A percentile compares a stretch with the other conserved stretches of the same genome.
Conservation (phyloP, 495 filamentous ascomycete species). For the Baudoinia panamericana region DNA sequence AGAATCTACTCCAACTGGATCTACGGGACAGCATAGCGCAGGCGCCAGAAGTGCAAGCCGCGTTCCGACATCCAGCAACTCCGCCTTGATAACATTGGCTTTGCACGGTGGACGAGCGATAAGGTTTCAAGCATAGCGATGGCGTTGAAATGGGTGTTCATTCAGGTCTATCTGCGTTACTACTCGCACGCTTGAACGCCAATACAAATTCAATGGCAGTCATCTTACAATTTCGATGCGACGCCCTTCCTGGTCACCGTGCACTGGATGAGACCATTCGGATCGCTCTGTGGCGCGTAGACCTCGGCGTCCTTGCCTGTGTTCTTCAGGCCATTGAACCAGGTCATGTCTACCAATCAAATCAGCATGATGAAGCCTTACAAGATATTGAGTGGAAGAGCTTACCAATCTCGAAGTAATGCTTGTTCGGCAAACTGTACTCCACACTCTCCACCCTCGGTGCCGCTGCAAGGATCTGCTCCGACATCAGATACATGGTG, state of each 20-base stretch:
- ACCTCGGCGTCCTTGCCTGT: slow-evolving; percentile 94
- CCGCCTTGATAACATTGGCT: not conserved
- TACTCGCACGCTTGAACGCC: not conserved
- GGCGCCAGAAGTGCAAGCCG: slow-evolving; percentile 36
- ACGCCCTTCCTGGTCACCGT: slow-evolving; percentile 56
- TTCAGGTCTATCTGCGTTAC: not conserved
- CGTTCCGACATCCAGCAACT: slow-evolving; percentile 11
- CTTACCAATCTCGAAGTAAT: slow-evolving; percentile 96
- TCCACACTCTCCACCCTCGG: slow-evolving; percentile 59
- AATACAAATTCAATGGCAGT: not conserved
- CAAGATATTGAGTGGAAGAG: slow-evolving; percentile 3
- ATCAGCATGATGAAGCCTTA: slow-evolving; percentile 17
- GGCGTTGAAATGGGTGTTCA: no score
- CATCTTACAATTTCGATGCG: slow-evolving; percentile 8
- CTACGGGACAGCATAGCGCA: slow-evolving; percentile 22
- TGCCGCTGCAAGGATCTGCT: slow-evolving; percentile 67
- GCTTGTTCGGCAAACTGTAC: slow-evolving; percentile 89
- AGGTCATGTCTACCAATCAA: slow-evolving; percentile 60
- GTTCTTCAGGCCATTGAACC: slow-evolving; percentile 95
- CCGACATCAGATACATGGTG: slow-evolving; percentile 97
- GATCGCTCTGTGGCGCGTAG: slow-evolving; percentile 80
- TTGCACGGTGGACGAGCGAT: no score
- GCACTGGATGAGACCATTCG: slow-evolving; percentile 93
- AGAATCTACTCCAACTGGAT: slow-evolving; percentile 62
- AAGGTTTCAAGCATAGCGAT: slow-evolving; percentile 3